phyloP scores from a whole-genome alignment of 257 asterid genomes.

The Echites panduratus region DNA sequence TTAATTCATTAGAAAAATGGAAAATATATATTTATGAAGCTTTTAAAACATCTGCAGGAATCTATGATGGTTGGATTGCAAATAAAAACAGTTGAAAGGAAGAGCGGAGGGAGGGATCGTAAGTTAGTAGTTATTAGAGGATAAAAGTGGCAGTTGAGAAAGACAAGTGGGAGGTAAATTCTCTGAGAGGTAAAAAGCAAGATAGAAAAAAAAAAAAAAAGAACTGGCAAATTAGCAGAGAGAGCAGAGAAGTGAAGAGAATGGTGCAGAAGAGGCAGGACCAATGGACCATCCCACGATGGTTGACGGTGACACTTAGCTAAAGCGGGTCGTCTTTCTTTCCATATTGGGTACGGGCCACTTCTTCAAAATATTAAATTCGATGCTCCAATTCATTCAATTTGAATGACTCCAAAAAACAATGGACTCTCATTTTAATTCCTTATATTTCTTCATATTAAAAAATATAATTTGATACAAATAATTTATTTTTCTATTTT shows the following conservation, averaged over 20 bases:
- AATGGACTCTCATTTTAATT: too few relatives aligned
- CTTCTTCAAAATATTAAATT: conserved; percentile 19
- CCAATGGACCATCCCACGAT: conserved; percentile 7
- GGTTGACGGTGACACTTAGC: conserved; percentile 32
- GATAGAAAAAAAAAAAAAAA: not conserved
- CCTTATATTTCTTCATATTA: too few relatives aligned
- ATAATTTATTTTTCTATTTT: too few relatives aligned
- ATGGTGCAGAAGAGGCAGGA: conserved; percentile 29
- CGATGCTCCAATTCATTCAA: not conserved
- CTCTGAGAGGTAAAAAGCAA: not conserved
- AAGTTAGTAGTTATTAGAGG: conserved; percentile 2
- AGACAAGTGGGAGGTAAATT: not conserved
- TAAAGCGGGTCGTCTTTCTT: conserved; percentile 25
- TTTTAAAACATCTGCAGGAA: too few relatives aligned
- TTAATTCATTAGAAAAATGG: too few relatives aligned
- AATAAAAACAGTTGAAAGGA: not conserved
- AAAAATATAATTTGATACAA: too few relatives aligned
- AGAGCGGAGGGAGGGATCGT: not conserved
- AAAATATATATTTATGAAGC: too few relatives aligned
- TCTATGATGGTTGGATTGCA: not conserved
- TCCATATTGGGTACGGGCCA: conserved; percentile 10
- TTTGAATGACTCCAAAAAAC: not conserved
- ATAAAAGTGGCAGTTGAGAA: conserved; percentile 10
- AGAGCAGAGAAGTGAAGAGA: too few relatives aligned
- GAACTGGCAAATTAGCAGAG: not conserved